Evolutionary conservation across 2,329 filamentous ascomycete species (phyloP), one percentile per base, ranked within the genome.

Genomic region (Penicillium sp.): DNA sequence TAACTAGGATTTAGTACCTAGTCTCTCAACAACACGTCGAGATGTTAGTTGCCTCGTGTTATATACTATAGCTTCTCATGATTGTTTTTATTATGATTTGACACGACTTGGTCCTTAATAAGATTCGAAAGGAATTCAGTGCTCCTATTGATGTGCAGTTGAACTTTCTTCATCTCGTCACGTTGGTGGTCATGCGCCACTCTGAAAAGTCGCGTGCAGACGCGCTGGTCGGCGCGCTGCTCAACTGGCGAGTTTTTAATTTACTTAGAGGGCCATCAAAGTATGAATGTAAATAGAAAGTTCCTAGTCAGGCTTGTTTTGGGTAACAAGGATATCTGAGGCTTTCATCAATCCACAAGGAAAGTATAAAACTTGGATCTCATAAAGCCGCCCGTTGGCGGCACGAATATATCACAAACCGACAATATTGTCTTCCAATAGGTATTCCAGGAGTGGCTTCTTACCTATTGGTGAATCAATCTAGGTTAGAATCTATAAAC

Each of bases 121-220:
- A 30, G 26, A 49, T 49, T 49, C 15, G 45, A 49, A 49, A 19
- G 26, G 45, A 49, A 30, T 49, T 49, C 6, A n/a, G 9, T 8
- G 30, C 15, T 30, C 17, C 24, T 28, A 33, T 49, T 7, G 9
- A 17, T 28, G 3, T n/a, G 24, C 24, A 47, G 7, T 47, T 1
- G 15, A 47, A 47, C 44, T 45, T 26, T 15, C 44, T 45, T 26
- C 12, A 9, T 47, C 24, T 17, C 24, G 13, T 47, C 45, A 30
- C 45, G 26, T 22, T 51, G n/a, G n/a, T 12, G 49, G 49, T 51
- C 49, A 51, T 51, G 49, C 35, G 49, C 49, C 26, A 1, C 45
- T 15, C 26, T 19, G 2, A 17, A 44, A 3, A 19, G 28, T 51
- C 49, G 49, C 49, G 49, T 30, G 28, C 9, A 19, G 49, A 51